These are phyloP conservation scores for Aureobasidium pullulans DNA, from an alignment of 2,329 filamentous ascomycete genomes.

Conservation along the genomic window DNA sequence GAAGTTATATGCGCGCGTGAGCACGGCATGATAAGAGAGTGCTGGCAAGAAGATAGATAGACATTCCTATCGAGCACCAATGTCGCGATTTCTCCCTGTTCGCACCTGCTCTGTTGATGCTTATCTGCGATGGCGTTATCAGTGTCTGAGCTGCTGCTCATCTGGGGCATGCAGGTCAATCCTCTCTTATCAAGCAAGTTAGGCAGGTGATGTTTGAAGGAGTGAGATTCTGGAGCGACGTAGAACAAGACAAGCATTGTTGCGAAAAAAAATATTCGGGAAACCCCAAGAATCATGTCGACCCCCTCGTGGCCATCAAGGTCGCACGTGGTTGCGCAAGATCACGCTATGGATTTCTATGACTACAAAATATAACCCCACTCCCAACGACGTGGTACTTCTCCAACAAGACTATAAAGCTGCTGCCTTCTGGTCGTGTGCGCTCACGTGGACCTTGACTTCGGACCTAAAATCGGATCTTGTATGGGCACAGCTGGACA, in stretches of 20 bases:
- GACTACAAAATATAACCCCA: constrained; percentile 7
- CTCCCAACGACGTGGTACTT: background rate
- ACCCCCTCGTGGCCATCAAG: background rate
- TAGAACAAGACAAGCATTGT: background rate
- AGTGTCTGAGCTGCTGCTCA: background rate
- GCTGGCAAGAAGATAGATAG: background rate
- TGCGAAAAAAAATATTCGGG: background rate
- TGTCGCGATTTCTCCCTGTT: background rate
- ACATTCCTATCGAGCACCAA: background rate
- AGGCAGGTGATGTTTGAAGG: background rate
- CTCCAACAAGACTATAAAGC: background rate
- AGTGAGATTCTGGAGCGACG: background rate
- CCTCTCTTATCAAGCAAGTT: background rate
- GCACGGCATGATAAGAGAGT: background rate
- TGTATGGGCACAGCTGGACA: no score
- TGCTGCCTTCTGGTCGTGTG: background rate
- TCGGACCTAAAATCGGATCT: background rate
- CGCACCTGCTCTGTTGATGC: background rate
- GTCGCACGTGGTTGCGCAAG: constrained; percentile 6
- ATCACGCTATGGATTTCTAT: constrained; percentile 12
- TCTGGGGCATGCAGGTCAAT: background rate
- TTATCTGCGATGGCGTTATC: constrained; percentile 11
- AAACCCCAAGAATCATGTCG: background rate
- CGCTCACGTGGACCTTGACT: background rate
- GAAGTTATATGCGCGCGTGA: background rate